Evolutionary conservation across 805 yeast genomes (phyloP).

Genomic region (Candida silvicultrix): DNA sequence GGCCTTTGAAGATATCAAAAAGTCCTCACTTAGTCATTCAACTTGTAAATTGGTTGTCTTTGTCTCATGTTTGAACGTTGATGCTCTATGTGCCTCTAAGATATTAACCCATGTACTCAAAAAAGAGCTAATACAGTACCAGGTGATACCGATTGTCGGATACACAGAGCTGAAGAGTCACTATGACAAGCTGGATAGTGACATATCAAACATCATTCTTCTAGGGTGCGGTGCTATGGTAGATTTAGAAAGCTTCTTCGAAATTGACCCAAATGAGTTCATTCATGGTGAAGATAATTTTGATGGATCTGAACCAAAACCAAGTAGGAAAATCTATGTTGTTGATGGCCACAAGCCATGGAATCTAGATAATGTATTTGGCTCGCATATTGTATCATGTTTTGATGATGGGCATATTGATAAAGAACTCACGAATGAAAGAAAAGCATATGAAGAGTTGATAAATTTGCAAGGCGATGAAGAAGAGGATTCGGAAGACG

Average conservation of each 20-base stretch:
- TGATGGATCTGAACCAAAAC: slow-evolving; percentile 24
- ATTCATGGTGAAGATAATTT: slow-evolving; percentile 24
- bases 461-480: slow-evolving; percentile 35
- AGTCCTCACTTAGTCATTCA: slow-evolving; percentile 81
- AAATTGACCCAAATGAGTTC: slow-evolving; percentile 50
- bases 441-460: slow-evolving; percentile 53
- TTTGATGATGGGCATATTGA: slow-evolving; percentile 82
- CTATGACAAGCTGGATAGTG: slow-evolving; percentile 60
- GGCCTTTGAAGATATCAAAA: slow-evolving; percentile 62
- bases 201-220: slow-evolving; percentile 68
- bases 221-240: slow-evolving; percentile 94
- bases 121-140: slow-evolving; percentile 79
- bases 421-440: slow-evolving; percentile 47
- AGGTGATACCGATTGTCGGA: slow-evolving; percentile 89
- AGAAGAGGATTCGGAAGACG: slow-evolving; percentile 27
- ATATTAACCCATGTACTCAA: slow-evolving; percentile 66
- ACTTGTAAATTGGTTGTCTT: slow-evolving; percentile 79
- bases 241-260: slow-evolving; percentile 72
- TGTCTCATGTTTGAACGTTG: slow-evolving; percentile 86
- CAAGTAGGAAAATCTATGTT: slow-evolving; percentile 63
- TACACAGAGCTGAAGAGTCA: slow-evolving; percentile 68
- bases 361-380: slow-evolving; percentile 90
- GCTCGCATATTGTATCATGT: slow-evolving; percentile 70
- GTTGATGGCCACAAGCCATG: slow-evolving; percentile 95
- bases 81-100: slow-evolving; percentile 84